These are phyloP conservation scores for Dryas integrifolia DNA, from an alignment of 331 rosid species.

Conservation along the genomic window DNA sequence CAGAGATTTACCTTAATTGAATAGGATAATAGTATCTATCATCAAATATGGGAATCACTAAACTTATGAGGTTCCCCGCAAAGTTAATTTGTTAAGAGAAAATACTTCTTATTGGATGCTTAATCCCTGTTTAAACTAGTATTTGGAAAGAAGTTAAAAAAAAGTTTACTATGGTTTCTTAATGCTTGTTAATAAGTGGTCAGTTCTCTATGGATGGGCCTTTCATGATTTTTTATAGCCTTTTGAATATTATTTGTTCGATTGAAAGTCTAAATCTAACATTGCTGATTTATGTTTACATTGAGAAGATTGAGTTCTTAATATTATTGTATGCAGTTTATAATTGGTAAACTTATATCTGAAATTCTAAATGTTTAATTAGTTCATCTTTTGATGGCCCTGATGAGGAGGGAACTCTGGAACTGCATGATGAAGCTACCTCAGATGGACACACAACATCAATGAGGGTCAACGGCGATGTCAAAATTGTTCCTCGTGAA, in stretches of 20 bases:
- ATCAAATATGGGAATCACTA: not conserved
- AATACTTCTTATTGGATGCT: conserved; percentile 11
- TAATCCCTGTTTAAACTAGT: conserved; percentile 5
- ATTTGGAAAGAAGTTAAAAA: not conserved
- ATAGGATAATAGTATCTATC: not conserved
- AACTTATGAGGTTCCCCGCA: not conserved
- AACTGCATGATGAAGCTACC: conserved; percentile 55
- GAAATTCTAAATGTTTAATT: conserved; percentile 27
- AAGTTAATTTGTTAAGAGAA: not conserved
- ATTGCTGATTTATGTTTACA: not conserved
- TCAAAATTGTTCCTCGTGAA: conserved; percentile 46
- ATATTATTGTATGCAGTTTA: not conserved
- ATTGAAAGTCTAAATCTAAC: not conserved
- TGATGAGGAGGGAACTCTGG: conserved; percentile 68
- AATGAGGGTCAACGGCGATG: conserved; percentile 52
- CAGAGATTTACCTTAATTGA: not conserved
- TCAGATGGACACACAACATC: conserved; percentile 50
- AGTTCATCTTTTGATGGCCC: conserved; percentile 78
- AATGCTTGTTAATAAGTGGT: not conserved
- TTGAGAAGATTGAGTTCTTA: not conserved
- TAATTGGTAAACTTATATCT: conserved; percentile 8
- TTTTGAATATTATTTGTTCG: not conserved
- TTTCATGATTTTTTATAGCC: not conserved
- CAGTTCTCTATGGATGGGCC: not conserved
- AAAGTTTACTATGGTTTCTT: not conserved